phyloP scores from a whole-genome alignment of 2,329 filamentous ascomycete genomes.

The Pseudocercospora vitis region DNA sequence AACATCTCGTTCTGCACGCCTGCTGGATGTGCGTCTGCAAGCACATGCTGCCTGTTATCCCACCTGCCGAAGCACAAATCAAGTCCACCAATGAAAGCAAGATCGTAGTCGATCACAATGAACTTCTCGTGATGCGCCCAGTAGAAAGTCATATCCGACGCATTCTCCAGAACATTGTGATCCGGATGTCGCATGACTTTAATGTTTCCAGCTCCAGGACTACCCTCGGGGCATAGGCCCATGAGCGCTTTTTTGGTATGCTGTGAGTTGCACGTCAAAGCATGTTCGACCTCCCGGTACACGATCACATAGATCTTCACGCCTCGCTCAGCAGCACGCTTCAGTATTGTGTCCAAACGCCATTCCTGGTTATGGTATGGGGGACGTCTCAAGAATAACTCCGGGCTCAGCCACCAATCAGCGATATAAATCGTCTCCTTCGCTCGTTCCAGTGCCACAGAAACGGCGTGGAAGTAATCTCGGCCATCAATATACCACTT shows the following conservation, averaged over 20 bases:
- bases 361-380: slow-evolving; percentile 81
- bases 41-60: slow-evolving; percentile 81
- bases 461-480: slow-evolving; percentile 93
- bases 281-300: slow-evolving; percentile 71
- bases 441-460: slow-evolving; percentile 81
- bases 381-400: slow-evolving; percentile 81
- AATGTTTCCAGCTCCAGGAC: slow-evolving; percentile 84
- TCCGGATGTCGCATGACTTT: slow-evolving; percentile 86
- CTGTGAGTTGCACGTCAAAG: slow-evolving; percentile 82
- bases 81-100: slow-evolving; percentile 90
- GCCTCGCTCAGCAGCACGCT: slow-evolving; percentile 83
- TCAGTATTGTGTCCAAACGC: slow-evolving; percentile 81
- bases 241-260: slow-evolving; percentile 89
- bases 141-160: slow-evolving; percentile 93
- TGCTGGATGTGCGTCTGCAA: slow-evolving; percentile 84
- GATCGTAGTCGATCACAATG: slow-evolving; percentile 85
- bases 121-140: slow-evolving; percentile 99
- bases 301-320: slow-evolving; percentile 94
- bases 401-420: slow-evolving; percentile 95
- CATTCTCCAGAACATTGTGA: slow-evolving; percentile 92
- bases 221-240: slow-evolving; percentile 75
- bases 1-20: slow-evolving; percentile 81
- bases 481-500: slow-evolving; percentile 98
- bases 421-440: slow-evolving; percentile 93
- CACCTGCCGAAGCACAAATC: slow-evolving; percentile 95